phyloP scores from a whole-genome alignment of 306 rosid genomes.

The Citrullus mucosospermus region DNA sequence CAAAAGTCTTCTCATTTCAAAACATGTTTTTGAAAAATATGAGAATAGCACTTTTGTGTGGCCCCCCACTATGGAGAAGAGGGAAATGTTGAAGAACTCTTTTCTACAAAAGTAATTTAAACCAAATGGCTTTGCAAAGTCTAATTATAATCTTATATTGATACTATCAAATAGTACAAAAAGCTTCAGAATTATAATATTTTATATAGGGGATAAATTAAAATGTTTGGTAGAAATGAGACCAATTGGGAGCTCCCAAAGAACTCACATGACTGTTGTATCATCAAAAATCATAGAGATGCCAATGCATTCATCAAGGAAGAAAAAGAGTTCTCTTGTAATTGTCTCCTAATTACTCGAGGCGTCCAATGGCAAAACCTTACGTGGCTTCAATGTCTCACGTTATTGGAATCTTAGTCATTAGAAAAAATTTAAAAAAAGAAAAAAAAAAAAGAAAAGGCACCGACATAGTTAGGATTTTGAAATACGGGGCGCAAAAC shows the following conservation, averaged over 20 bases:
- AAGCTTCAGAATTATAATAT: background rate
- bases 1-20: background rate
- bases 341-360: background rate
- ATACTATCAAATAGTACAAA: background rate
- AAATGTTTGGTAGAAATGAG: conserved; percentile 5
- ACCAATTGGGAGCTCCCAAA: conserved; percentile 7
- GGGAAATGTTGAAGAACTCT: background rate
- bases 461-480: background rate
- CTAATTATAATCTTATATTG: background rate
- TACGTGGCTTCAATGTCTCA: background rate
- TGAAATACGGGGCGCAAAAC: background rate
- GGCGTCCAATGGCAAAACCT: background rate
- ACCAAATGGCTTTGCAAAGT: background rate
- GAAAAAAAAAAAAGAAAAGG: background rate
- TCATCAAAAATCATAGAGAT: background rate
- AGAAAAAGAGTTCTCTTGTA: background rate
- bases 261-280: background rate
- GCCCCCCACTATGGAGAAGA: background rate
- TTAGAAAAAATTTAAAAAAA: background rate
- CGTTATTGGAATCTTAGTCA: background rate
- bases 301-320: background rate
- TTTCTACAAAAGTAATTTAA: background rate
- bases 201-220: background rate
- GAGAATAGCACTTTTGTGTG: background rate
- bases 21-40: background rate